Conservation (phyloP, 129 eudicot species). For the Calendula officinalis region DNA sequence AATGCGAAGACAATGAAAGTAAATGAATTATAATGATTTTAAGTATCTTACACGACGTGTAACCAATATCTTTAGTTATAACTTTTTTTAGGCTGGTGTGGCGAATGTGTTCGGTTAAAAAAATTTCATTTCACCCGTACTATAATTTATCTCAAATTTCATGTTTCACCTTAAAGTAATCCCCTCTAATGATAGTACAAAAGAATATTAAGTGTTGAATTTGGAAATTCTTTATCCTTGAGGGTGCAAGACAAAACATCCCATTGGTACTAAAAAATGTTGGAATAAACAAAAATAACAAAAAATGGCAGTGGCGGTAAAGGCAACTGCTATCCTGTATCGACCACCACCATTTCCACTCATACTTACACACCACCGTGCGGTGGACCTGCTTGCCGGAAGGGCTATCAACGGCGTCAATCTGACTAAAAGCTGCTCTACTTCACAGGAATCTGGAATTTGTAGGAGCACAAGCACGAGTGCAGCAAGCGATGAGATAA, state of each 20-base stretch:
- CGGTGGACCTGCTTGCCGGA: conserved; percentile 9
- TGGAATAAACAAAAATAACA: conserved; percentile 2
- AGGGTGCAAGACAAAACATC: conserved; percentile 17
- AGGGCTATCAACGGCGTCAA: neutral
- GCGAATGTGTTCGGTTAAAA: too few species aligned
- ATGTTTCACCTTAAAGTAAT: too few species aligned
- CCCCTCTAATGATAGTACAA: too few species aligned
- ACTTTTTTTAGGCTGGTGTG: too few species aligned
- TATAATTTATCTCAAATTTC: too few species aligned
- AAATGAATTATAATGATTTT: too few species aligned
- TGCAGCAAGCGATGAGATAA: conserved; percentile 20
- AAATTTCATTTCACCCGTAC: too few species aligned
- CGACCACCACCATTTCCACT: conserved; percentile 22
- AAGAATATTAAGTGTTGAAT: neutral
- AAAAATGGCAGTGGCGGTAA: conserved; percentile 32
- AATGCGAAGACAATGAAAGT: too few species aligned
- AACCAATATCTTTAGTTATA: too few species aligned
- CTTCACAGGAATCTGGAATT: conserved; percentile 4
- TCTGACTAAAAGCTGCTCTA: neutral
- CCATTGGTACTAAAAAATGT: conserved; percentile 1
- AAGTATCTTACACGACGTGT: too few species aligned
- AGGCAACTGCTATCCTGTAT: conserved; percentile 36
- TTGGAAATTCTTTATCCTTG: neutral
- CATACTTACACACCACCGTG: conserved; percentile 8
- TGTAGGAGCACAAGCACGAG: conserved; percentile 23